Evolutionary conservation across 768 basidiomycete genomes (phyloP).

Genomic region (Xerocomus brunneocitrinus): DNA sequence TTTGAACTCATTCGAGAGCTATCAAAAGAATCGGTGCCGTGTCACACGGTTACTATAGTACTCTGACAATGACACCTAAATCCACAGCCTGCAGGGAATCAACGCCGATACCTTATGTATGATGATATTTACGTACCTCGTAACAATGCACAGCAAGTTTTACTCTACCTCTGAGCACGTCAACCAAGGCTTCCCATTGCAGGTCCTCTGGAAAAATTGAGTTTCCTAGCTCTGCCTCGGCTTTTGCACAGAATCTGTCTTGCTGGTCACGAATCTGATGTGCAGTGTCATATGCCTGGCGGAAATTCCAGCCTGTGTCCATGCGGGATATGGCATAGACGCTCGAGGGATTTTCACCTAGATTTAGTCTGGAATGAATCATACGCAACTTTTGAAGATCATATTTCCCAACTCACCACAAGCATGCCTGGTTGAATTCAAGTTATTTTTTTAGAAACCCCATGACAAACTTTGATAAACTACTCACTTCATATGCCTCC

Average conservation of each 20-base stretch:
- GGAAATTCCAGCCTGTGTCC: conserved; percentile 75
- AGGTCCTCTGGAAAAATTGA: conserved; percentile 52
- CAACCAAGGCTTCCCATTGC: conserved; percentile 75
- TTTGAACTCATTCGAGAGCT: conserved; percentile 82
- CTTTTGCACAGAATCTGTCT: conserved; percentile 66
- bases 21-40: background rate
- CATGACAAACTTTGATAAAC: no score
- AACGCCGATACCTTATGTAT: background rate
- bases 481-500: conserved; percentile 29
- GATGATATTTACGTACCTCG: conserved; percentile 17
- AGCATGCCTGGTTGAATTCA: background rate
- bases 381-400: conserved; percentile 28
- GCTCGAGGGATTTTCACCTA: conserved; percentile 33
- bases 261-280: conserved; percentile 63
- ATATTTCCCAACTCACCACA: background rate
- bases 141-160: conserved; percentile 43
- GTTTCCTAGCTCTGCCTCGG: conserved; percentile 38
- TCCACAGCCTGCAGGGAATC: conserved; percentile 48
- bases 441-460: no score
- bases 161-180: conserved; percentile 72
- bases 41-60: conserved; percentile 19
- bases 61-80: conserved; percentile 65
- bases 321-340: conserved; percentile 55
- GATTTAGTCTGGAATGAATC: conserved; percentile 30
- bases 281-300: conserved; percentile 76